Conservation (phyloP, 768 basidiomycete genomes). For the Xerocomus brunneocitrinus region DNA sequence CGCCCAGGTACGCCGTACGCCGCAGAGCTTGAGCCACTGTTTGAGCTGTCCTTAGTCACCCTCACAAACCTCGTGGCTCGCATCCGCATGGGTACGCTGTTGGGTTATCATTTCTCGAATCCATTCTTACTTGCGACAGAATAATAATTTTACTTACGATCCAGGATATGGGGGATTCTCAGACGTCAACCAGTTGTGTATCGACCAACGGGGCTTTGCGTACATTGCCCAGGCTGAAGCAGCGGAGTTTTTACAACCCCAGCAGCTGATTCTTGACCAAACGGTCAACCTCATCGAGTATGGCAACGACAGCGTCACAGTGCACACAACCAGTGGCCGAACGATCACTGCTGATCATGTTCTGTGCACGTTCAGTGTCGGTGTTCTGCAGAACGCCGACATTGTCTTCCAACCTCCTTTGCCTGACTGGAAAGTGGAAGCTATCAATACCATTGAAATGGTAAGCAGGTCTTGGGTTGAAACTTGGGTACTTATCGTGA, state of each 20-base stretch:
- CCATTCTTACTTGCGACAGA: slow-evolving; percentile 31
- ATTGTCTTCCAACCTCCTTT: slow-evolving; percentile 51
- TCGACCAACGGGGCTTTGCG: slow-evolving; percentile 63
- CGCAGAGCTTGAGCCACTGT: background rate
- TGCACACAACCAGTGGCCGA: slow-evolving; percentile 43
- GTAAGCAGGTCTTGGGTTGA: slow-evolving; percentile 23
- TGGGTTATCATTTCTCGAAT: background rate
- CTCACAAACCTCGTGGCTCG: slow-evolving; percentile 58
- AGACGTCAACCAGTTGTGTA: slow-evolving; percentile 45
- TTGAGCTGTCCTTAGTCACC: slow-evolving; percentile 48
- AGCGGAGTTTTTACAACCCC: slow-evolving; percentile 43
- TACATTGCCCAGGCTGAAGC: slow-evolving; percentile 55
- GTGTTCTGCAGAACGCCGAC: slow-evolving; percentile 63
- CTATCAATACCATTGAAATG: slow-evolving; percentile 60
- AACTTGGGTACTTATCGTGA: background rate
- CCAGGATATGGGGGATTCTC: slow-evolving; percentile 55
- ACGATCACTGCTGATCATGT: slow-evolving; percentile 51
- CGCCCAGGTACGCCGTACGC: slow-evolving; percentile 23
- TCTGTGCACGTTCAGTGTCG: slow-evolving; percentile 64
- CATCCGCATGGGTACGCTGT: slow-evolving; percentile 53
- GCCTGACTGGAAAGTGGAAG: slow-evolving; percentile 61
- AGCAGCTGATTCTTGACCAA: slow-evolving; percentile 47
- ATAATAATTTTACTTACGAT: slow-evolving; percentile 58
- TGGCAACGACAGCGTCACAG: slow-evolving; percentile 40
- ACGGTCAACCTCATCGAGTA: slow-evolving; percentile 47